Base-by-base conservation (phyloP, 2,329 filamentous ascomycete genomes). In the Fusarium pilosicola region DNA sequence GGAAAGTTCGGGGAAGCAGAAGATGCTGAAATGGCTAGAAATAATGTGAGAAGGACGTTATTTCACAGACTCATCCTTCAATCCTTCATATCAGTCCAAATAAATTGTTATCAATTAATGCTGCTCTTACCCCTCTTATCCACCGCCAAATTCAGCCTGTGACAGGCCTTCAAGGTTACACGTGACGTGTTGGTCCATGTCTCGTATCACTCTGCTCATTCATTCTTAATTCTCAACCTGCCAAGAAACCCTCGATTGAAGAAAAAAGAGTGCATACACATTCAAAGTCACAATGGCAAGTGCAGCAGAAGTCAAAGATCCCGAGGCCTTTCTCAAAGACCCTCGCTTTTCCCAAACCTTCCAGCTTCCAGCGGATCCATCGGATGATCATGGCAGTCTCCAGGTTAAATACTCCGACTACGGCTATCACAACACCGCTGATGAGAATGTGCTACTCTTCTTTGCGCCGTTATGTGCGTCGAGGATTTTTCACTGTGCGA, bases 361-460 rank as follows among this genome's bases (percentile, higher is more conserved):
- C 15, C 26, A 55, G 6, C 61, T 73, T 3, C 55, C 41, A 11
- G n/a, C 46, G 17, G 58, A 62, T 26, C 28, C 55, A 22, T 42
- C 55, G 6, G 22, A 30, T 36, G 46, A 45, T 32, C 51, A 54
- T 10, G 18, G 32, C 1, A 36, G 11, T 14, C 22, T 73, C 7
- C 36, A 60, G 17, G 59, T 73, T 2, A 73, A 60, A 24, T 73
- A 65, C 17, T 56, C 59, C 0, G 69, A 73, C 38, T 73, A 61
- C 22, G 70, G 70, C 2, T 73, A 73, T 28, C 59, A 42, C 7
- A 73, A 68, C 41, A 41, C 65, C 5, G 28, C 44, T 12, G 55
- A 58, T n/a, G 70, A 73, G 28, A 72, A 70, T n/a, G 59, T 73
- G 6, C 15, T 73, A 0, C 57, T 73, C 7, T 73, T 73, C 51